phyloP scores from a whole-genome alignment of 768 basidiomycete species.

The Tubosaeta sp. region DNA sequence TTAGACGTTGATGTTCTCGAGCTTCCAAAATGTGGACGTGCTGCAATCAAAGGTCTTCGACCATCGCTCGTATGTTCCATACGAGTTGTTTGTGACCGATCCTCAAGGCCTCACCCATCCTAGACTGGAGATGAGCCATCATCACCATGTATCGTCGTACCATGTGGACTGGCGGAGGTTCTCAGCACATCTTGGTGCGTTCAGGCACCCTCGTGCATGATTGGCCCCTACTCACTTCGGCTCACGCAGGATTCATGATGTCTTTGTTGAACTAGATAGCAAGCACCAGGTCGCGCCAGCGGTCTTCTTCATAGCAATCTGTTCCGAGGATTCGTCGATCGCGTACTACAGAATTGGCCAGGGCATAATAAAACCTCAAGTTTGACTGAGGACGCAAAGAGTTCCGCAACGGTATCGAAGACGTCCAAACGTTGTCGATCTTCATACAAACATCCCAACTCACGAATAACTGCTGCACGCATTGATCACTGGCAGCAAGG shows the following conservation, averaged over 20 bases:
- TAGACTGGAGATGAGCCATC: conserved; percentile 41
- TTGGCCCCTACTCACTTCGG: neutral
- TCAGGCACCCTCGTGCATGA: too few species aligned
- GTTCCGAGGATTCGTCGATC: conserved; percentile 73
- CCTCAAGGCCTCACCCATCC: neutral
- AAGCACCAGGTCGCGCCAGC: conserved; percentile 26
- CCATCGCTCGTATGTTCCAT: conserved; percentile 42
- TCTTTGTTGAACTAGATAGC: conserved; percentile 46
- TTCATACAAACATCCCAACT: neutral
- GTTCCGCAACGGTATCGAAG: neutral
- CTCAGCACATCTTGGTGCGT: conserved; percentile 59
- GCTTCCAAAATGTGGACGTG: conserved; percentile 48
- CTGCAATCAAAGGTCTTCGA: conserved; percentile 55
- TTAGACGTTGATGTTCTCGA: conserved; percentile 58
- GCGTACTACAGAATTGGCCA: conserved; percentile 81
- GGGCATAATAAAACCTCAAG: conserved; percentile 70
- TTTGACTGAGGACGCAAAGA: conserved; percentile 34
- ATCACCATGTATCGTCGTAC: conserved; percentile 42
- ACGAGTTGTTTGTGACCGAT: too few species aligned
- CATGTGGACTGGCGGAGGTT: conserved; percentile 64
- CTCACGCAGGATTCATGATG: conserved; percentile 48
- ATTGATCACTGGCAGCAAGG: too few species aligned
- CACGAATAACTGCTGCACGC: too few species aligned
- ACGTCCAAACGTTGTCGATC: neutral
- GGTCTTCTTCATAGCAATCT: conserved; percentile 65